Evolutionary conservation across 805 yeast genomes (phyloP).

Genomic region (Candida orba): DNA sequence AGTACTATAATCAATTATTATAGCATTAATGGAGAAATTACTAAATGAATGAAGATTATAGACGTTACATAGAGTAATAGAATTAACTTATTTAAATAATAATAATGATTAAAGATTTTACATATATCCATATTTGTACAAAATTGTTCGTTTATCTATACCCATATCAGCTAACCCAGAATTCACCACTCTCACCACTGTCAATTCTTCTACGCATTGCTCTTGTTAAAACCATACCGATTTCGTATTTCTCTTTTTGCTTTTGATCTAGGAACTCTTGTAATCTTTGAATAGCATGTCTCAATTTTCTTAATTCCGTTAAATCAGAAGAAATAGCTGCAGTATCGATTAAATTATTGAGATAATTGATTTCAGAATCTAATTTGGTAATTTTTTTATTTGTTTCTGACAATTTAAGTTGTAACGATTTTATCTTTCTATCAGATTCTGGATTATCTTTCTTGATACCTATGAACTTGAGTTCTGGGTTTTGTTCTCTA

Average conservation of each 20-base stretch:
- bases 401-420: conserved; percentile 27
- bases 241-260: conserved; percentile 35
- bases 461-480: conserved; percentile 21
- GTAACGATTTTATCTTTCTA: conserved; percentile 22
- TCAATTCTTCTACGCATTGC: conserved; percentile 34
- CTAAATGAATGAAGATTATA: not conserved
- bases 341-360: conserved; percentile 27
- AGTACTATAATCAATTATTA: conserved; percentile 1
- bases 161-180: conserved; percentile 29
- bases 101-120: not conserved
- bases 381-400: conserved; percentile 29
- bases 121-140: too few relatives aligned
- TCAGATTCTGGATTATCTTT: conserved; percentile 13
- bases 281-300: conserved; percentile 29
- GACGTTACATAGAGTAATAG: not conserved
- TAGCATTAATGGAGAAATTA: conserved; percentile 4
- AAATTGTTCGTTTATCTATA: too few relatives aligned
- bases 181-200: conserved; percentile 32
- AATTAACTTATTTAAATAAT: not conserved
- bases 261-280: conserved; percentile 35
- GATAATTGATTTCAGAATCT: conserved; percentile 31
- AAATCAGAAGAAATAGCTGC: conserved; percentile 30
- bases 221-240: conserved; percentile 33
- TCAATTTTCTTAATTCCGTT: conserved; percentile 29
- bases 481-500: conserved; percentile 18